Evolutionary conservation across 257 asterid species (phyloP).

Genomic region (Ballota nigra): DNA sequence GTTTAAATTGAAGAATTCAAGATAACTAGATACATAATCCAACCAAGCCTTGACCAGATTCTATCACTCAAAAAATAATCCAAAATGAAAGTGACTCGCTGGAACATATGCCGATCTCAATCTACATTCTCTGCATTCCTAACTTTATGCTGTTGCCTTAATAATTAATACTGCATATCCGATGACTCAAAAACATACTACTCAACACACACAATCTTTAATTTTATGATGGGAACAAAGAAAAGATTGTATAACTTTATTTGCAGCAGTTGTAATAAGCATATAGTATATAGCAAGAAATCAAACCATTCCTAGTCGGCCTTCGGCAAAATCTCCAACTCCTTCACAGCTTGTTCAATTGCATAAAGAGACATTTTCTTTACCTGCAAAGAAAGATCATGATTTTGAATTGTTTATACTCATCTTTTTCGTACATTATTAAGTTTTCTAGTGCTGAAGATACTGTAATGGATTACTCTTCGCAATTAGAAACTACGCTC

Average conservation of each 20-base stretch:
- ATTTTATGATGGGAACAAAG: background rate
- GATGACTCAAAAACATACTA: conserved; percentile 1
- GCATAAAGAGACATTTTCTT: conserved; percentile 72
- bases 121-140: too few species aligned
- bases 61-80: background rate
- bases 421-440: background rate
- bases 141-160: background rate
- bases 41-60: background rate
- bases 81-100: background rate
- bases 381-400: conserved; percentile 43
- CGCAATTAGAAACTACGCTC: background rate
- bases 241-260: background rate
- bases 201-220: background rate
- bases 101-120: too few species aligned
- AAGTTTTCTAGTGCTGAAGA: background rate
- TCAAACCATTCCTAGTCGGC: conserved; percentile 28
- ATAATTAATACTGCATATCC: background rate
- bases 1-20: background rate
- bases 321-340: conserved; percentile 27
- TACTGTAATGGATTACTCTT: background rate
- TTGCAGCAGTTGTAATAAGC: conserved; percentile 6
- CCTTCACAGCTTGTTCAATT: conserved; percentile 34
- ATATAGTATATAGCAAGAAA: background rate
- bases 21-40: background rate
- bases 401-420: background rate